A percentile compares a stretch with the other conserved stretches of the same genome.
Evolutionary conservation across 176 grass and related monocot species (phyloP).

Genomic region (Zizania latifolia): DNA sequence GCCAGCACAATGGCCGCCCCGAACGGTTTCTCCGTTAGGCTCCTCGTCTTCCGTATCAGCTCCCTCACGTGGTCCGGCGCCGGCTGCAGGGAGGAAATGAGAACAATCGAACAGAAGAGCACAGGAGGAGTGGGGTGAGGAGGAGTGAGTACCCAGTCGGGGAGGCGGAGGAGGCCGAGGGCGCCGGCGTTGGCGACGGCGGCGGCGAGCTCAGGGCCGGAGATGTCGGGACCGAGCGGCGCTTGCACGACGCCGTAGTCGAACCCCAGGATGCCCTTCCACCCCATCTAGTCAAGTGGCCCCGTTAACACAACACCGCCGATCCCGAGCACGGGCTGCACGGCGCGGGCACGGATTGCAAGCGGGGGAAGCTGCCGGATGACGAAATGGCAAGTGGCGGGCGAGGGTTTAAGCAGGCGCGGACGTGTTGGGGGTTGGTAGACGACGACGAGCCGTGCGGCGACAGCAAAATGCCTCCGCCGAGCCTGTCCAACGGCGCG

Average conservation of each 20-base stretch:
- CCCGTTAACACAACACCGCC: too few relatives aligned
- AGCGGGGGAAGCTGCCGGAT: background rate
- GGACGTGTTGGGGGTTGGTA: background rate
- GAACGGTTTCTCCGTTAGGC: slow-evolving; percentile 68
- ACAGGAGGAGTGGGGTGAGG: background rate
- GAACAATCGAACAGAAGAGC: background rate
- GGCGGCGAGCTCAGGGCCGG: slow-evolving; percentile 81
- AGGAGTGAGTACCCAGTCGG: slow-evolving; percentile 57
- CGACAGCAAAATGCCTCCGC: background rate
- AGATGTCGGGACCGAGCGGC: slow-evolving; percentile 91
- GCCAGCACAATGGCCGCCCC: slow-evolving; percentile 62
- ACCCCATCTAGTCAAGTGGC: slow-evolving; percentile 45
- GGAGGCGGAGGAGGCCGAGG: slow-evolving; percentile 82
- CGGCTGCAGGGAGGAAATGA: slow-evolving; percentile 35
- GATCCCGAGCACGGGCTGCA: too few relatives aligned
- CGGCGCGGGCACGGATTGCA: too few relatives aligned
- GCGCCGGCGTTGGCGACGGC: slow-evolving; percentile 82
- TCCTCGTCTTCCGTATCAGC: slow-evolving; percentile 64
- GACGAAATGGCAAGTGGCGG: background rate
- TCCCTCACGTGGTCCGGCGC: slow-evolving; percentile 69
- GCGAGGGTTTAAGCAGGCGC: background rate
- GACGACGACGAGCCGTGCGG: background rate
- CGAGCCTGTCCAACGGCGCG: background rate
- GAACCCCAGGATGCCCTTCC: slow-evolving; percentile 84
- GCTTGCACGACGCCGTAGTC: slow-evolving; percentile 88